Evolutionary conservation across 73 alveolate species (phyloP), one percentile per base, ranked within the genome.

Genomic region (Effrenium voratum): DNA sequence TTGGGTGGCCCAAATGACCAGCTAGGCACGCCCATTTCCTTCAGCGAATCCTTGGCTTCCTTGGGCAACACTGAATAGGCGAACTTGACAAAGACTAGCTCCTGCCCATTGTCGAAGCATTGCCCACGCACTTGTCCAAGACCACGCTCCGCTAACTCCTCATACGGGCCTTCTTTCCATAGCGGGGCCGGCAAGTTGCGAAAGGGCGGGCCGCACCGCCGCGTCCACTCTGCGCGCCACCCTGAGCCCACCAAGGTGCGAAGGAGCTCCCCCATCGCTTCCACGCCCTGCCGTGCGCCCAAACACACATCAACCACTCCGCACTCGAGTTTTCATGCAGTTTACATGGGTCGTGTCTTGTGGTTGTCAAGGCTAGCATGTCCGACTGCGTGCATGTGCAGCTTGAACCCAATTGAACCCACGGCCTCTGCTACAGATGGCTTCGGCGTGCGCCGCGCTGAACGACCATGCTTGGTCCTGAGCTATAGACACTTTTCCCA

Each of bases 21-120:
- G 32, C 59, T 52, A 36, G 93, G 93, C 38, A 83, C 93, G 13
- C 93, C 79, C 16, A 55, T 55, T n/a, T 52, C 93, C 41, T 55
- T 49, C 52, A 83, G 8, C 59, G 41, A 49, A 12, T 2, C 36
- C 5, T 24, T n/a, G 13, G 93, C 63, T 1, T 49, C 55, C 0
- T 52, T 44, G 34, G 79, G 43, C 59, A 83, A n/a, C 4, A 32
- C 79, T 52, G 41, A 40, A 13, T 36, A 55, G 19, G 10, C 43
- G 16, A 34, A 34, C 93, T 83, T 83, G 2, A 16, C 40, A 30
- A 83, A 83, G 32, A 34, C n/a, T 38, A 34, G 30, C 1, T 30
- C 59, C 24, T 52, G 79, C 10, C n/a, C 55, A 3, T 30, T 59
- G 41, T 2, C 38, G 41, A 19, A 28, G 77, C 41, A 8, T 63